Base-by-base conservation (phyloP, 2,329 filamentous ascomycete genomes). In the Sordariomycetes sp. region DNA sequence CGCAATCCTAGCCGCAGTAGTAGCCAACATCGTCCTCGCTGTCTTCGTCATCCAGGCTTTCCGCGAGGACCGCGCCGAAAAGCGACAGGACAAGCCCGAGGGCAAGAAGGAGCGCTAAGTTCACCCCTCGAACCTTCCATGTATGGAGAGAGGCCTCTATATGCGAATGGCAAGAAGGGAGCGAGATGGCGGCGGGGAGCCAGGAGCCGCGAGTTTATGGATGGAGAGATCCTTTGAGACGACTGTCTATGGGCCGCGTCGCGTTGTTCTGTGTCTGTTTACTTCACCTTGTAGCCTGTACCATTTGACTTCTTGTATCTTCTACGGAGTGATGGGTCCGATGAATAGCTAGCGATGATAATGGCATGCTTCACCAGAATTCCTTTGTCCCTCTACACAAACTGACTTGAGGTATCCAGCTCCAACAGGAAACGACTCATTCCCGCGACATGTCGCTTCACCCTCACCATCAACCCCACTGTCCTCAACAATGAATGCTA, bases 21-120 rank as follows among this genome's bases (percentile, higher is more conserved):
- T 95, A 69, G 94, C 94, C 13, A 99, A 99, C 64, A 80, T 95
- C 1, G 90, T 99, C 3, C 75, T 99, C 55, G 80, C 97, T 58
- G 84, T 80, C n/a, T 99, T 97, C 70, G 82, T 97, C 51, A 74
- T 96, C 58, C 89, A 96, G 22, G 94, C 94, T 3, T 91, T 96
- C 80, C 84, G 80, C 60, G 94, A 99, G 69, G 94, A 97, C 66
- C 74, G 80, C 62, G 72, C 73, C 2, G 77, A 77, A 28, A 70
- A 67, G 12, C 72, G 79, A 20, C 70, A 72, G 62, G 60, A 66
- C 39, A 72, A 72, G 63, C 65, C 66, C 48, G 72, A 76, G 57
- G 68, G 64, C 56, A 81, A 80, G 69, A 82, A 82, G 66, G 70
- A 75, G 52, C 69, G 73, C 61, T 78, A 63, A 66, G 28, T 32